These are phyloP conservation scores for Pestalotiopsis sp. DNA, from an alignment of 2,329 filamentous ascomycete species.

Conservation along the genomic window DNA sequence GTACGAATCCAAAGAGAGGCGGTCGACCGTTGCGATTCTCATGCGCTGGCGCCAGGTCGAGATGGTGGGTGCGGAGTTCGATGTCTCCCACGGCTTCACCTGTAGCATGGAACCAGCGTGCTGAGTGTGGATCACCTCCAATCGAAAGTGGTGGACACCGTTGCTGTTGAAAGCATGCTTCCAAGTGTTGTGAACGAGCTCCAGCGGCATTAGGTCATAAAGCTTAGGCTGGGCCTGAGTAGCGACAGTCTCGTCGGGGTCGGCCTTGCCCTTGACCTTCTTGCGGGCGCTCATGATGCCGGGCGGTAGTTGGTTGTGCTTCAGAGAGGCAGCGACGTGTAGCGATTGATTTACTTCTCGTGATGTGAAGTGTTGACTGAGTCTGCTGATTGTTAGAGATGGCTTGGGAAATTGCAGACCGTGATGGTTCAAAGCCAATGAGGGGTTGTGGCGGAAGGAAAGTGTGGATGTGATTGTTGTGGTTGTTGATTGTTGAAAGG, in stretches of 20 bases:
- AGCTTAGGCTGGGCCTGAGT: background rate
- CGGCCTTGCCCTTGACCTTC: background rate
- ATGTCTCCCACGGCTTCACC: background rate
- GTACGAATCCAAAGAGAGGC: background rate
- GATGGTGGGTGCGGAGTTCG: background rate
- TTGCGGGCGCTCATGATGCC: background rate
- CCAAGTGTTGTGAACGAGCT: constrained; percentile 29
- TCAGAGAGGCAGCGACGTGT: too few species aligned
- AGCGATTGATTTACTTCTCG: too few species aligned
- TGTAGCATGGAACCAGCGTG: background rate
- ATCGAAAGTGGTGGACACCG: constrained; percentile 24
- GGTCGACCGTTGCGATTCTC: background rate
- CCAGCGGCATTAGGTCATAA: constrained; percentile 14
- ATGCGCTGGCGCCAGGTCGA: background rate
- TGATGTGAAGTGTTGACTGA: too few species aligned
- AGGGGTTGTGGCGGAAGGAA: too few species aligned
- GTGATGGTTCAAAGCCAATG: too few species aligned
- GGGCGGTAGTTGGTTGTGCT: background rate
- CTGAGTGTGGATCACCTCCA: background rate
- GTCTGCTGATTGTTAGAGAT: too few species aligned
- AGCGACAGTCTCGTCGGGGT: background rate
- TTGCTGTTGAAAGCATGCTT: constrained; percentile 3
- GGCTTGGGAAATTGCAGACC: fast-evolving
- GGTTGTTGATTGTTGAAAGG: too few species aligned
- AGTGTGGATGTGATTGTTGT: too few species aligned